These are phyloP conservation scores for Eimeria falciformis DNA, from an alignment of 169 alveolate genomes.

Conservation along the genomic window DNA sequence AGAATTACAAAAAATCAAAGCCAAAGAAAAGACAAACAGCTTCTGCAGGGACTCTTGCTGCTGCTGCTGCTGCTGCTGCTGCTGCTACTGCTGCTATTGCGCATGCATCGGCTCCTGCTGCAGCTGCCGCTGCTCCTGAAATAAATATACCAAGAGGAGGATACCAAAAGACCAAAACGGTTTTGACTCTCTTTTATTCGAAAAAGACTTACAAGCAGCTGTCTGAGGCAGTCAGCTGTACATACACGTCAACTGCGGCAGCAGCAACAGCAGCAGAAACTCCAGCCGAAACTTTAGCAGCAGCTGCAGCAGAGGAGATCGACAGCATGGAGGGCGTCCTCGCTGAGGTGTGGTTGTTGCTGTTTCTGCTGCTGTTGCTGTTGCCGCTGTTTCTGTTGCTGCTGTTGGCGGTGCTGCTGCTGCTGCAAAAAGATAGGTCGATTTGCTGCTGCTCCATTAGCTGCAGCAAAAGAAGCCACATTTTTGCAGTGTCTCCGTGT, in stretches of 20 bases:
- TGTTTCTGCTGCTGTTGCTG: not conserved
- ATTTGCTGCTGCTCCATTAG: not conserved
- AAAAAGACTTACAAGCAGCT: not conserved
- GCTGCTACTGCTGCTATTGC: not conserved
- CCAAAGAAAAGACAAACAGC: not conserved
- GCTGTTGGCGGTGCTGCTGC: slow-evolving; percentile 1
- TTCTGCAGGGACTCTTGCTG: not conserved
- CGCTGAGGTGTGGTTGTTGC: not conserved
- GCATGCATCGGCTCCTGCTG: slow-evolving; percentile 7
- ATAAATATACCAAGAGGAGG: not conserved
- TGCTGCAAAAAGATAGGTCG: not conserved
- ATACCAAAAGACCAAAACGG: not conserved
- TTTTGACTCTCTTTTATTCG: not conserved
- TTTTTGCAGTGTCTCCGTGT: not conserved
- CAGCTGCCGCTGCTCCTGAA: not conserved
- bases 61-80: slow-evolving; percentile 17
- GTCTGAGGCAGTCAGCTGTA: slow-evolving; percentile 1
- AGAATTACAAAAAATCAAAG: not conserved
- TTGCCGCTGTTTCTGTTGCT: not conserved
- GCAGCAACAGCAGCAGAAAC: not conserved
- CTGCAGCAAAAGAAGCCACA: not conserved
- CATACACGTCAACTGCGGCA: not conserved
- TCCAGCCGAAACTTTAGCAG: not conserved
- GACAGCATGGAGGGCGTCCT: not conserved
- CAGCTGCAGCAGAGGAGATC: slow-evolving; percentile 10